Percentiles rank a stretch among this genome's conserved stretches.
phyloP scores from a whole-genome alignment of 2,329 filamentous ascomycete species.

The Fusarium domesticum region DNA sequence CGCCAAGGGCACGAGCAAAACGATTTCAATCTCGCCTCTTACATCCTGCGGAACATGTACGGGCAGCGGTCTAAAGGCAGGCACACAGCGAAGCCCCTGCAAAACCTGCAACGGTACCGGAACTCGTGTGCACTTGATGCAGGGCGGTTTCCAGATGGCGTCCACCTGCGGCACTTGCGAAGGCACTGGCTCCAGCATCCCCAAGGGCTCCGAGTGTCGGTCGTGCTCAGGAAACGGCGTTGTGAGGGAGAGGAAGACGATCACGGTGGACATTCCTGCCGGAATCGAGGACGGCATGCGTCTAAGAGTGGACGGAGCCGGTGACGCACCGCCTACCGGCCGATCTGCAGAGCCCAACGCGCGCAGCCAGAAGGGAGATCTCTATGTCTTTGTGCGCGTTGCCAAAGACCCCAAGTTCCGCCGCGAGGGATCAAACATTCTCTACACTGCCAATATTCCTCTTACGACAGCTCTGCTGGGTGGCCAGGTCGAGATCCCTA shows the following conservation, averaged over 20 bases:
- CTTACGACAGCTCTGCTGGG: constrained; percentile 90
- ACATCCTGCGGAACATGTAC: constrained; percentile 77
- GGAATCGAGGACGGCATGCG: constrained; percentile 98
- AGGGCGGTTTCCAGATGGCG: constrained; percentile 93
- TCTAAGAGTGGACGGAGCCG: constrained; percentile 77
- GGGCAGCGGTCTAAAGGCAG: constrained; percentile 80
- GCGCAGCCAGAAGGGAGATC: constrained; percentile 73
- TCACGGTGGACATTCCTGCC: constrained; percentile 87
- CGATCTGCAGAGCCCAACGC: constrained; percentile 60
- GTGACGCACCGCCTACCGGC: constrained; percentile 80
- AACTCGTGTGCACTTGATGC: constrained; percentile 81
- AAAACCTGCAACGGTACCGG: constrained; percentile 82
- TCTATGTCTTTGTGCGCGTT: constrained; percentile 88
- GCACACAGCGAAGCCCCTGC: constrained; percentile 70
- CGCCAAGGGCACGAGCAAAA: constrained; percentile 84
- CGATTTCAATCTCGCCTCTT: constrained; percentile 81
- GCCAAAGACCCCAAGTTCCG: constrained; percentile 88
- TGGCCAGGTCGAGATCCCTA: constrained; percentile 85
- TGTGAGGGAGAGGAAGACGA: constrained; percentile 74
- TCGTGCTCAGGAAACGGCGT: constrained; percentile 82
- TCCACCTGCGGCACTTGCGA: constrained; percentile 81
- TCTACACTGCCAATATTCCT: constrained; percentile 88
- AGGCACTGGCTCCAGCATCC: constrained; percentile 72
- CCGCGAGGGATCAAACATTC: constrained; percentile 80
- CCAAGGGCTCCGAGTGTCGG: constrained; percentile 76